Conservation (phyloP, 164 flowering plant genomes). For the Tinospora cordifolia region DNA sequence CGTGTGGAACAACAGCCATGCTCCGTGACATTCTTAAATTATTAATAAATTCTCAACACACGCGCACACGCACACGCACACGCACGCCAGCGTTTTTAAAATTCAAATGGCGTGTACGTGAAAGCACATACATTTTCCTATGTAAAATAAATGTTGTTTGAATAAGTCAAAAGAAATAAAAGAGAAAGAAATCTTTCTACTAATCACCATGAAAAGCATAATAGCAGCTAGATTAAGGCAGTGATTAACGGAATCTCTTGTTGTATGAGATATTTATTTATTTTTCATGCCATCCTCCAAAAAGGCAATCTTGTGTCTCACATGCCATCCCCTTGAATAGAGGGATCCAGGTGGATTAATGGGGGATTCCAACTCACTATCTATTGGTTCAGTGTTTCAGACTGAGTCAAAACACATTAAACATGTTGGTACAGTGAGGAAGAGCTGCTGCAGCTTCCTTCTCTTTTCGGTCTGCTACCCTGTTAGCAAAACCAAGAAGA, state of each 20-base stretch:
- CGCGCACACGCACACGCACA: too few relatives aligned
- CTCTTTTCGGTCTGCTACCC: background rate
- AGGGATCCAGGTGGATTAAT: slow-evolving; percentile 2
- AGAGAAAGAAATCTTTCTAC: background rate
- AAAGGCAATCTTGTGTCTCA: background rate
- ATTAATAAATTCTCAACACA: background rate
- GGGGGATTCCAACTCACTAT: background rate
- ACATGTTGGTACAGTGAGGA: background rate
- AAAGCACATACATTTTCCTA: background rate
- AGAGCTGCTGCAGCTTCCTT: slow-evolving; percentile 1
- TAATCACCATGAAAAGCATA: background rate
- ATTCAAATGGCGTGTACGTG: background rate
- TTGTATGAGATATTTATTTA: too few relatives aligned
- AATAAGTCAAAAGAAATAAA: background rate
- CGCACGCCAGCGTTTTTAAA: too few relatives aligned
- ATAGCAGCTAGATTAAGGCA: background rate
- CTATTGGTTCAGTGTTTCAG: background rate
- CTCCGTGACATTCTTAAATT: background rate
- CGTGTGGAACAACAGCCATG: background rate
- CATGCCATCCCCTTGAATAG: background rate
- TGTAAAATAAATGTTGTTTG: background rate
- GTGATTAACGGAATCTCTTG: background rate
- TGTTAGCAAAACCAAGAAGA: background rate
- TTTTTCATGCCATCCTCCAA: background rate
- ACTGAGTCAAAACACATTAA: background rate